phyloP scores from a whole-genome alignment of 164 flowering plant species.

The Cinnamomum micranthum region DNA sequence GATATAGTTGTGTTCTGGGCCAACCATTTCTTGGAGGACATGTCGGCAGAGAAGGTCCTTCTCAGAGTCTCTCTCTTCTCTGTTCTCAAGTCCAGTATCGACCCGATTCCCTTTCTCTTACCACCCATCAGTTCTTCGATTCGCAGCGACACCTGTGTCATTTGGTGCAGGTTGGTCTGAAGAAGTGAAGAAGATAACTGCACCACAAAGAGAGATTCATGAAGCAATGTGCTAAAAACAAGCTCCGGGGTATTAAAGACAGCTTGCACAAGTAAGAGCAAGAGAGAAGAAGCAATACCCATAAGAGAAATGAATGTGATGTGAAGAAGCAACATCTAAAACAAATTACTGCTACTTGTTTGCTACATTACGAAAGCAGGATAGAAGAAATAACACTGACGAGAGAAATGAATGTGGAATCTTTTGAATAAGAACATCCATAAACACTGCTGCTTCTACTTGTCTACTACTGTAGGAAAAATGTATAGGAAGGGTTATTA shows the following conservation, averaged over 20 bases:
- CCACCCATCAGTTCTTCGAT: conserved; percentile 17
- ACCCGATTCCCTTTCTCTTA: conserved; percentile 45
- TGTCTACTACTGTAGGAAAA: too few species aligned
- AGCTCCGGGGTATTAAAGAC: neutral
- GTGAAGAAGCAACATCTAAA: too few species aligned
- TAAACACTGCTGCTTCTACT: too few species aligned
- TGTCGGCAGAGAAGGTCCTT: conserved; percentile 64
- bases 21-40: conserved; percentile 65
- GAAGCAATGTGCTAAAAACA: neutral
- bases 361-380: too few species aligned
- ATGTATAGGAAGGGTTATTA: neutral
- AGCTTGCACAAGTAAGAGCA: neutral
- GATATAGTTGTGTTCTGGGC: conserved; percentile 26
- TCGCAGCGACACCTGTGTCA: conserved; percentile 22
- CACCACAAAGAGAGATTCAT: neutral
- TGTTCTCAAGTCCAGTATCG: conserved; percentile 33
- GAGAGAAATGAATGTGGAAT: neutral
- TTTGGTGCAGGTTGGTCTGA: conserved; percentile 1
- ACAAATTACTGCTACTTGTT: too few species aligned
- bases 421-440: too few species aligned
- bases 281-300: neutral
- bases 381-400: neutral
- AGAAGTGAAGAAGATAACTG: neutral
- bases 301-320: too few species aligned
- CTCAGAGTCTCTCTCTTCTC: conserved; percentile 33